Conservation (phyloP, 1,139 yeast species). For the Diutina pseudorugosa region DNA sequence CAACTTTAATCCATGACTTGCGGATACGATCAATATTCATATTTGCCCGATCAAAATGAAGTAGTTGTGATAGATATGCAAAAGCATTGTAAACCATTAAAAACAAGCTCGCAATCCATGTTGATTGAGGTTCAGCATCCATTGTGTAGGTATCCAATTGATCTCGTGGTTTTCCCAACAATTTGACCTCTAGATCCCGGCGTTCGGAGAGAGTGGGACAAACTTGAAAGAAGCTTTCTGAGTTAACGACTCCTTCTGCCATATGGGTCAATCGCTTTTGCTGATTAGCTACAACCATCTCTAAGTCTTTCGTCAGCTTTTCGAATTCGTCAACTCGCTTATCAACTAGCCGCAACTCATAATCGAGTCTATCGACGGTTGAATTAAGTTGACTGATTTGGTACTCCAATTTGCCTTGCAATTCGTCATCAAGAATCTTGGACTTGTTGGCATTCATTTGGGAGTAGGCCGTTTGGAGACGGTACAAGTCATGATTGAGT, state of each 20-base stretch:
- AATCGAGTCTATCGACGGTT: conserved; percentile 62
- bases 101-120: neutral
- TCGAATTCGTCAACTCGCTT: conserved; percentile 75
- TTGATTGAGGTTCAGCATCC: neutral
- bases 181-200: conserved; percentile 15
- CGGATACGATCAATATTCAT: conserved; percentile 36
- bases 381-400: conserved; percentile 56
- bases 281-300: conserved; percentile 24
- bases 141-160: neutral
- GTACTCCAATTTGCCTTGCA: conserved; percentile 24
- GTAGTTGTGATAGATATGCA: neutral
- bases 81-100: neutral
- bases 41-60: conserved; percentile 23
- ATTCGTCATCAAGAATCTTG: conserved; percentile 21
- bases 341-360: conserved; percentile 63
- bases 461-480: conserved; percentile 18
- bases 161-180: conserved; percentile 12
- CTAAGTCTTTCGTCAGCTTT: conserved; percentile 41
- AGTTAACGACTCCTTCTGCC: conserved; percentile 25
- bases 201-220: conserved; percentile 20
- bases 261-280: conserved; percentile 17
- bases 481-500: conserved; percentile 21
- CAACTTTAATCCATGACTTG: conserved; percentile 30
- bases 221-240: conserved; percentile 22
- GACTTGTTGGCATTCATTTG: conserved; percentile 18